A percentile compares a stretch with the other conserved stretches of the same genome.
These are phyloP conservation scores for Apium graveolens DNA, from an alignment of 129 eudicot genomes.

Conservation along the genomic window DNA sequence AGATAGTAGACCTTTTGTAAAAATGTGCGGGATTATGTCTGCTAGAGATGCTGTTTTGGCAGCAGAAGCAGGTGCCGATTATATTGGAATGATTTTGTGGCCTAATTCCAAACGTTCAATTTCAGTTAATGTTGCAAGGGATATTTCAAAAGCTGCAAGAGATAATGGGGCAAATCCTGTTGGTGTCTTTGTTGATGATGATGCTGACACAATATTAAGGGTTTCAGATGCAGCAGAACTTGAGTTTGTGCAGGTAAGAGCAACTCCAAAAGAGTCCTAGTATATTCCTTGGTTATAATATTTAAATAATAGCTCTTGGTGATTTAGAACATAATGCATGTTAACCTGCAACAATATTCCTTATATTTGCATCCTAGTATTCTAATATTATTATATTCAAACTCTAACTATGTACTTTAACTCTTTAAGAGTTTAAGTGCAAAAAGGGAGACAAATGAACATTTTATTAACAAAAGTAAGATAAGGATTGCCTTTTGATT, in stretches of 20 bases:
- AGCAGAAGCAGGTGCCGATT: slow-evolving; percentile 91
- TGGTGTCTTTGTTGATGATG: slow-evolving; percentile 97
- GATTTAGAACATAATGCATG: no score
- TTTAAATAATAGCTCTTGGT: no score
- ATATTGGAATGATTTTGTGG: slow-evolving; percentile 97
- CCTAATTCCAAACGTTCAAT: slow-evolving; percentile 89
- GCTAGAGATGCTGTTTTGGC: slow-evolving; percentile 92
- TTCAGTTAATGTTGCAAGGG: slow-evolving; percentile 68
- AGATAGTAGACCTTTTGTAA: slow-evolving; percentile 51
- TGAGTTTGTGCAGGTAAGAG: slow-evolving; percentile 76
- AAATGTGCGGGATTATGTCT: slow-evolving; percentile 97
- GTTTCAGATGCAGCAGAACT: slow-evolving; percentile 73
- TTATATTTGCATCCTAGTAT: no score
- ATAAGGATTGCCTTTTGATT: no score
- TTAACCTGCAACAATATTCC: no score
- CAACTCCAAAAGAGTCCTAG: no score
- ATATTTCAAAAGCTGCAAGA: slow-evolving; percentile 67
- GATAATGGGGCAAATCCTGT: slow-evolving; percentile 86
- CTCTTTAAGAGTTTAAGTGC: no score
- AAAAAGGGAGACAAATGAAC: no score
- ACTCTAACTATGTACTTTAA: no score
- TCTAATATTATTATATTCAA: no score
- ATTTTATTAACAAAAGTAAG: no score
- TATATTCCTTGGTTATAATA: no score
- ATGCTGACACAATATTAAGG: slow-evolving; percentile 50